Evolutionary conservation across 257 asterid species (phyloP).

Genomic region (Solanum microdontum): DNA sequence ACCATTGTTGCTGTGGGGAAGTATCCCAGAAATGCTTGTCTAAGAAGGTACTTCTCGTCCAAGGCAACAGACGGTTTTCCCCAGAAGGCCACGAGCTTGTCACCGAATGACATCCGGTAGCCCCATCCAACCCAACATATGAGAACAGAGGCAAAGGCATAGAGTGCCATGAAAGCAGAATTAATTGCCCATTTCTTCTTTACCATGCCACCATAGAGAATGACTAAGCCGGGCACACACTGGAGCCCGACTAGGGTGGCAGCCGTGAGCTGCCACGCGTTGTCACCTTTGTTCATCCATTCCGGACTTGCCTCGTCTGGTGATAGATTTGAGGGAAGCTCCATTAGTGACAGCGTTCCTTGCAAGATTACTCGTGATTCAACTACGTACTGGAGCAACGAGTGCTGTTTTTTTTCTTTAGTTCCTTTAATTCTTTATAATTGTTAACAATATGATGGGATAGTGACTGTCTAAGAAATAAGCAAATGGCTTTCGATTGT

Average conservation of each 20-base stretch:
- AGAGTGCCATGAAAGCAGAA: slow-evolving; percentile 42
- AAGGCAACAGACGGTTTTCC: slow-evolving; percentile 33
- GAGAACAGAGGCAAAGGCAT: slow-evolving; percentile 37
- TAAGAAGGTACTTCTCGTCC: slow-evolving; percentile 23
- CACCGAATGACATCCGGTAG: slow-evolving; percentile 39
- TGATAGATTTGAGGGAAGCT: slow-evolving; percentile 19
- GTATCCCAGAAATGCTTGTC: slow-evolving; percentile 36
- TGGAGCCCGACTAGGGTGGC: slow-evolving; percentile 55
- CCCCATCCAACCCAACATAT: slow-evolving; percentile 58
- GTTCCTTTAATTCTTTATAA: too few relatives aligned
- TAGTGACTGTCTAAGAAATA: background rate
- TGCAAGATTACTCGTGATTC: background rate
- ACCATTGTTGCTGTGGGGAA: slow-evolving; percentile 51
- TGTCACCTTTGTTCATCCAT: slow-evolving; percentile 61
- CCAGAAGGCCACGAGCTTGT: slow-evolving; percentile 13
- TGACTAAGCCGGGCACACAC: slow-evolving; percentile 39
- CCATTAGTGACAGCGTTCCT: background rate
- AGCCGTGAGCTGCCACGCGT: slow-evolving; percentile 50
- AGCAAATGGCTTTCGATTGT: background rate
- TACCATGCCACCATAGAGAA: slow-evolving; percentile 41
- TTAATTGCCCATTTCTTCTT: slow-evolving; percentile 48
- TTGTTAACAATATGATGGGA: background rate
- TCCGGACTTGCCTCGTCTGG: slow-evolving; percentile 35
- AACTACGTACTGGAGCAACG: background rate
- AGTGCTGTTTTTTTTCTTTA: too few relatives aligned